Base-by-base conservation (phyloP, 108 stramenopile species). In the Cyclotella distinguenda region DNA sequence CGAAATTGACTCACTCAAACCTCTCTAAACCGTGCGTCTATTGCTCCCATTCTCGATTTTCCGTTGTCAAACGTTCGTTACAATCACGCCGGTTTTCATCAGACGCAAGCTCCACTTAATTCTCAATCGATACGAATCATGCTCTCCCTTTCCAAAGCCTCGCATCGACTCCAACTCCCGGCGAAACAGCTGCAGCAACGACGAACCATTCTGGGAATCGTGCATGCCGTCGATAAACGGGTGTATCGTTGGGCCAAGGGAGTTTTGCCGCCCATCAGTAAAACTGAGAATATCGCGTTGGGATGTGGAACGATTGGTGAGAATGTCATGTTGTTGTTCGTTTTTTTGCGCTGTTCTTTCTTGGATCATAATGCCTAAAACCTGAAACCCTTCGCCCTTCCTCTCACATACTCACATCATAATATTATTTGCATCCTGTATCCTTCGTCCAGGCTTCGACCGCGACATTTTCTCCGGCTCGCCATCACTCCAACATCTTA, bases 221-320 rank as follows among this genome's bases (percentile, higher is more conserved):
- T 80, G 48, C 83, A 86, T 53, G 86, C 88, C 35, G 65, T 93
- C 48, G 89, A 93, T 66, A 90, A 85, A 59, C 86, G 86, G n/a
- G 67, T 88, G 23, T 93, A 90, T 64, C 79, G 87, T n/a, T 77
- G 81, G 81, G 92, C 92, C 18, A 85, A 81, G 70, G 75, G 85
- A 3, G 90, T 96, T 48, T 96, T 95, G 86, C 97, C 97, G 31
- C 74, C 94, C 28, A 97, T 98, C 65, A 90, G 88, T 34, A 84
- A 94, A 64, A 98, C 97, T 0, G 97, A 98, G 68, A 89, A 95
- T 43, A 94, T 96, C 57, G 97, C 97, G n/a, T 78, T 98, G 36
- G 96, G 95, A 30, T 95, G 94, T 55, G 97, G 97, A 26, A 96
- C 97, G 28, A 95, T 98, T 75, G 98, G 98, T 78, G 50, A 66